Percentiles rank a stretch among this genome's conserved stretches.
Conservation (phyloP, 75 land plant species). For the Pinus taeda region DNA sequence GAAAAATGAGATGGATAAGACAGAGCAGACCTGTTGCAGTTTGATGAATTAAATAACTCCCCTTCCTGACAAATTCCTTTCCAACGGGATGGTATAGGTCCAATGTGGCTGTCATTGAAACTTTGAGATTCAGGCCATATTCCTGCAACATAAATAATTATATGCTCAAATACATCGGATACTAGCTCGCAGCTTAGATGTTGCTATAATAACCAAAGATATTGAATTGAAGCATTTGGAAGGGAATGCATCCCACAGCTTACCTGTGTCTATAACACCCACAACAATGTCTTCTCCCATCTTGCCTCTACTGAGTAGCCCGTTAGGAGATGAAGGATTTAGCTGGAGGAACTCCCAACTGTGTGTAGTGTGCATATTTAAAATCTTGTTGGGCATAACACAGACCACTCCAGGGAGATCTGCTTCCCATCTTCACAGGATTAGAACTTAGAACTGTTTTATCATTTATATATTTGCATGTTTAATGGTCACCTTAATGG, state of each 20-base stretch:
- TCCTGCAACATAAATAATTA: conserved; percentile 22
- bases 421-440: conserved; percentile 14
- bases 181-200: background rate
- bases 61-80: conserved; percentile 42
- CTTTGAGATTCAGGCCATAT: conserved; percentile 57
- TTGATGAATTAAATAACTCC: conserved; percentile 26
- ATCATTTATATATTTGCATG: background rate
- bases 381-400: conserved; percentile 41
- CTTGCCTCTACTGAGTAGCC: conserved; percentile 19
- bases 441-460: background rate
- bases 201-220: background rate
- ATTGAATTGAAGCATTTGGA: background rate
- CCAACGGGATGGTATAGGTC: conserved; percentile 30
- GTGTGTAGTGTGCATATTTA: conserved; percentile 56
- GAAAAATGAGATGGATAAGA: background rate
- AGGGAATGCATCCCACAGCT: background rate
- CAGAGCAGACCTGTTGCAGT: conserved; percentile 37
- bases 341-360: conserved; percentile 73
- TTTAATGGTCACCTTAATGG: background rate
- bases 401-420: conserved; percentile 46
- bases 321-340: conserved; percentile 3
- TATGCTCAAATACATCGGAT: background rate
- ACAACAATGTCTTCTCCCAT: conserved; percentile 38
- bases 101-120: conserved; percentile 34
- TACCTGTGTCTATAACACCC: conserved; percentile 61